Evolutionary conservation across 1,284 basidiomycete genomes (phyloP).

Genomic region (Wolfiporia cocos): DNA sequence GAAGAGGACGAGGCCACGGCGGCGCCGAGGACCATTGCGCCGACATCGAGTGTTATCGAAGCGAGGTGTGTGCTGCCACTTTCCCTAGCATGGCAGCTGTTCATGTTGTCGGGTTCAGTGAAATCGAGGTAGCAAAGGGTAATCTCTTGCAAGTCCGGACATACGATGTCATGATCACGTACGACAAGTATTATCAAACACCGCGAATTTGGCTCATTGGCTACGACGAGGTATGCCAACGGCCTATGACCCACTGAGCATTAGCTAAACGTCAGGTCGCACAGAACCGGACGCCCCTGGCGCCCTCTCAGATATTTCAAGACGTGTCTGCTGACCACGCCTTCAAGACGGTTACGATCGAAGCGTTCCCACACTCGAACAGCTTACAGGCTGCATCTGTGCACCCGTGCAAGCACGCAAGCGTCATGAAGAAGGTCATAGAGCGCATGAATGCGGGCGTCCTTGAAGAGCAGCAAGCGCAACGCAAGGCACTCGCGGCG

Average conservation of each 20-base stretch:
- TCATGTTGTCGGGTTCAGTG: slow-evolving; percentile 28
- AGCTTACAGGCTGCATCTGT: slow-evolving; percentile 86
- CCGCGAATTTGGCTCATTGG: slow-evolving; percentile 93
- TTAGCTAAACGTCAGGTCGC: background rate
- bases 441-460: slow-evolving; percentile 94
- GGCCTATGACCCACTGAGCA: background rate
- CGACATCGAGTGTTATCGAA: slow-evolving; percentile 17
- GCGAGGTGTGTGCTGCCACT: slow-evolving; percentile 19
- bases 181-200: slow-evolving; percentile 99
- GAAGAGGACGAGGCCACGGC: slow-evolving; percentile 78
- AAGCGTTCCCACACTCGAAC: slow-evolving; percentile 90
- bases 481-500: slow-evolving; percentile 34
- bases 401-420: slow-evolving; percentile 98
- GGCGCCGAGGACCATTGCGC: slow-evolving; percentile 43
- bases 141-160: slow-evolving; percentile 94
- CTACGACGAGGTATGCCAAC: slow-evolving; percentile 81
- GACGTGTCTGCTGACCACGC: slow-evolving; percentile 97
- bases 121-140: slow-evolving; percentile 59
- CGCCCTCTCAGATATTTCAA: slow-evolving; percentile 91
- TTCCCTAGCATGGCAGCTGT: background rate
- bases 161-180: slow-evolving; percentile 99
- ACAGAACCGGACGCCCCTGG: slow-evolving; percentile 83
- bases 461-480: slow-evolving; percentile 68
- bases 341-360: slow-evolving; percentile 98
- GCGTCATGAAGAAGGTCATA: slow-evolving; percentile 99